Conservation (phyloP, 345 rosid species). For the Citrus unshiu region DNA sequence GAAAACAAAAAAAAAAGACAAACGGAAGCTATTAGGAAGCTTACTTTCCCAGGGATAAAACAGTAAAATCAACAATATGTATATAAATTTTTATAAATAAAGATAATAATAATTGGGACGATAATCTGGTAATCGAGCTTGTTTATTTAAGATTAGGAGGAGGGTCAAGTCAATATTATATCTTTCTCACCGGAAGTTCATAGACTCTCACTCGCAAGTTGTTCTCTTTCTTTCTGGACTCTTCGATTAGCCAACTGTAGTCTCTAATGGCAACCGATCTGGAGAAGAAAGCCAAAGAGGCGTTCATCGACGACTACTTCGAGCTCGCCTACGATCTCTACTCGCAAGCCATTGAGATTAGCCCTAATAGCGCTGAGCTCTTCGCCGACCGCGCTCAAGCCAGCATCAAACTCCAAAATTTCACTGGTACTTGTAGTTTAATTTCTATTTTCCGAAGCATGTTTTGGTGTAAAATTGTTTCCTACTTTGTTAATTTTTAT, state of each 20-base stretch:
- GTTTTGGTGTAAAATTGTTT: background rate
- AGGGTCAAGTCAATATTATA: background rate
- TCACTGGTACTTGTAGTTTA: conserved; percentile 47
- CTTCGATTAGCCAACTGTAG: conserved; percentile 3
- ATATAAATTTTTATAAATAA: too few species aligned
- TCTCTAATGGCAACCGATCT: conserved; percentile 60
- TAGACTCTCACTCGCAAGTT: background rate
- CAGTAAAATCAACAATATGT: background rate
- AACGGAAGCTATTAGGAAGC: background rate
- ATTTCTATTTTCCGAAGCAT: background rate
- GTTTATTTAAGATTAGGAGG: background rate
- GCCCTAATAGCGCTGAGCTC: conserved; percentile 65
- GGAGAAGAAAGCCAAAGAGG: conserved; percentile 70
- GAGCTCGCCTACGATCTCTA: conserved; percentile 77
- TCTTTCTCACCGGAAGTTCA: background rate
- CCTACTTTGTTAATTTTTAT: background rate
- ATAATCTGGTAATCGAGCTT: background rate
- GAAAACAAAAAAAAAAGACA: background rate
- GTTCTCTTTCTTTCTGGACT: conserved; percentile 10
- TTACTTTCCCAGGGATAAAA: background rate
- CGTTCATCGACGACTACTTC: conserved; percentile 87
- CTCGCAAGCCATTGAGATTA: conserved; percentile 62
- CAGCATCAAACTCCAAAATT: conserved; percentile 61
- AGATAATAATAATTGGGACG: background rate
- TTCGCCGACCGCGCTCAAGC: conserved; percentile 94